Conservation (phyloP, 768 basidiomycete genomes). For the Terana coerulea region DNA sequence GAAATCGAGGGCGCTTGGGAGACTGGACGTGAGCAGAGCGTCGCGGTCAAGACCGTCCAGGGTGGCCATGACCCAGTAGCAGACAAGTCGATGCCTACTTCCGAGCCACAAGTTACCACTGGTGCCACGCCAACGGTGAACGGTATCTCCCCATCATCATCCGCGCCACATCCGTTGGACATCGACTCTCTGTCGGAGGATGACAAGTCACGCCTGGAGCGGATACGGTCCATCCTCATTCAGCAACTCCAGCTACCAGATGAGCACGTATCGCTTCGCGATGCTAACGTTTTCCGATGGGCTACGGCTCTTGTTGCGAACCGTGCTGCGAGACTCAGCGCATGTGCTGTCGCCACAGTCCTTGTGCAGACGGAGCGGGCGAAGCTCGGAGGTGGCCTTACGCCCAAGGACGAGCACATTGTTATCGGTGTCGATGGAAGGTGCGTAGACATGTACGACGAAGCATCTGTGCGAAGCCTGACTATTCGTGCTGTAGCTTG, state of each 20-base stretch:
- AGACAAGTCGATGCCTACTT: not conserved
- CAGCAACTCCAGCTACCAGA: slow-evolving; percentile 56
- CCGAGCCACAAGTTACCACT: not conserved
- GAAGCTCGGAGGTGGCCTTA: slow-evolving; percentile 37
- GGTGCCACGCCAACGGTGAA: slow-evolving; percentile 1
- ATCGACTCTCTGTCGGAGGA: slow-evolving; percentile 18
- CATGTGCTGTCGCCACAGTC: slow-evolving; percentile 82
- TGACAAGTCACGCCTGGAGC: slow-evolving; percentile 39
- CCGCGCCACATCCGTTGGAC: slow-evolving; percentile 19
- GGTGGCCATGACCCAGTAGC: slow-evolving; percentile 9
- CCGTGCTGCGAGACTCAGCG: slow-evolving; percentile 81
- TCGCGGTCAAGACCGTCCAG: slow-evolving; percentile 15
- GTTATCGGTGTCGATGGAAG: slow-evolving; percentile 92
- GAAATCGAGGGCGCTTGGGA: slow-evolving; percentile 76
- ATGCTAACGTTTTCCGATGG: slow-evolving; percentile 74
- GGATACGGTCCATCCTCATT: slow-evolving; percentile 57
- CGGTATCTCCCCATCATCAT: slow-evolving; percentile 6
- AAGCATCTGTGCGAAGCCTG: not conserved
- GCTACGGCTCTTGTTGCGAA: slow-evolving; percentile 72
- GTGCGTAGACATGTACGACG: slow-evolving; percentile 34
- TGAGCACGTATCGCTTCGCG: slow-evolving; percentile 43
- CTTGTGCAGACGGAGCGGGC: slow-evolving; percentile 78
- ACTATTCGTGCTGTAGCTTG: slow-evolving; percentile 46
- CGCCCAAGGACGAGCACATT: slow-evolving; percentile 40
- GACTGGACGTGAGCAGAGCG: slow-evolving; percentile 15